Evolutionary conservation across 2,329 filamentous ascomycete species (phyloP).

Genomic region (Colletotrichum liaoningense): DNA sequence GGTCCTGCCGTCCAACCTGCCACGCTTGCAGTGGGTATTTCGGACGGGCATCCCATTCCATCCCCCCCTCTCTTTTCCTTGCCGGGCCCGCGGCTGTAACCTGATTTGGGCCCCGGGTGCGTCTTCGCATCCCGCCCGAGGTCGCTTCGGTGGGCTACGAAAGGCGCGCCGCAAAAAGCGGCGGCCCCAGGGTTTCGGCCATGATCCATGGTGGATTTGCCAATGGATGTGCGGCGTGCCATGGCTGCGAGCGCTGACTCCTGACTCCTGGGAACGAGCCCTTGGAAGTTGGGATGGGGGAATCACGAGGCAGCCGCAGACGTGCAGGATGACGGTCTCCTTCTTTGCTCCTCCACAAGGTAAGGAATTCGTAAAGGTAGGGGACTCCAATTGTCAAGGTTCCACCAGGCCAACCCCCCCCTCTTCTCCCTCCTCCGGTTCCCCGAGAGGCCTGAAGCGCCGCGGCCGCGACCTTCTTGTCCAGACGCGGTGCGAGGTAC

Average conservation of each 20-base stretch:
- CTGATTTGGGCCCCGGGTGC: constrained; percentile 25
- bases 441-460: not conserved
- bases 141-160: not conserved
- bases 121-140: constrained; percentile 26
- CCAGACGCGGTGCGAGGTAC: constrained; percentile 1
- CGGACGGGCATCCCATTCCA: constrained; percentile 16
- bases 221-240: not conserved
- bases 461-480: not conserved
- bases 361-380: not conserved
- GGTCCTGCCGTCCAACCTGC: constrained; percentile 24
- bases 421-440: not conserved
- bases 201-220: not conserved
- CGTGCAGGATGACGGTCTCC: not conserved
- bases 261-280: too few relatives aligned
- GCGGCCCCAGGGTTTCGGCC: not conserved
- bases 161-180: not conserved
- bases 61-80: constrained; percentile 1
- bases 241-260: not conserved
- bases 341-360: not conserved
- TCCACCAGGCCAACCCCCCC: not conserved
- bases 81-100: constrained; percentile 28
- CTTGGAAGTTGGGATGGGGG: not conserved
- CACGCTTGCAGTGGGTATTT: constrained; percentile 24
- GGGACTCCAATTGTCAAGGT: not conserved
- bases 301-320: constrained; percentile 3